Percentiles rank a stretch among this genome's conserved stretches.
phyloP scores from a whole-genome alignment of 1,139 yeast genomes.

The Candida sp. region DNA sequence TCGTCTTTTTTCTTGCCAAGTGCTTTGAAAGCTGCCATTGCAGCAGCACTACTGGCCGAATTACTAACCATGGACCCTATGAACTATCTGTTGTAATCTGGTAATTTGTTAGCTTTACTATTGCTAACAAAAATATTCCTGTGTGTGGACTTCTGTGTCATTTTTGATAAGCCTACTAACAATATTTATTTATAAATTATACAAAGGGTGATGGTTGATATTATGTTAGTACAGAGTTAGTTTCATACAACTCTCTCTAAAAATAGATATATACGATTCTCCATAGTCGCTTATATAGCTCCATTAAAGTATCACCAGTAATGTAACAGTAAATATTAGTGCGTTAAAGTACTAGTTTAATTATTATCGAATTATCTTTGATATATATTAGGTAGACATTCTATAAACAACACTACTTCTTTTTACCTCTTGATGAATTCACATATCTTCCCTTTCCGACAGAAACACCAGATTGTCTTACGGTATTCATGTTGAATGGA shows the following conservation, averaged over 20 bases:
- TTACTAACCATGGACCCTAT: neutral
- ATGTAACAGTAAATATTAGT: too few species aligned
- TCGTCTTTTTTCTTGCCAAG: constrained; percentile 11
- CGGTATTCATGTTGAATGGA: constrained; percentile 74
- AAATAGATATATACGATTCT: too few species aligned
- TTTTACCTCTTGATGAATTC: constrained; percentile 54
- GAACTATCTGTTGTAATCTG: neutral
- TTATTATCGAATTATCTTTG: too few species aligned
- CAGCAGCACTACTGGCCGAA: constrained; percentile 31
- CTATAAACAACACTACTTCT: constrained; percentile 13
- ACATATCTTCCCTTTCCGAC: constrained; percentile 84
- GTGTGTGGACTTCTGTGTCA: neutral
- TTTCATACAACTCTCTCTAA: too few species aligned
- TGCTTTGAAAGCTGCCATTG: constrained; percentile 30
- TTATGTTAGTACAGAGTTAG: too few species aligned
- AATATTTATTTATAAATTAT: too few species aligned
- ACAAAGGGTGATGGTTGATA: neutral
- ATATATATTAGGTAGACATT: too few species aligned
- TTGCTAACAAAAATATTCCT: too few species aligned
- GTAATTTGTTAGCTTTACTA: neutral
- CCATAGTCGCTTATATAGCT: too few species aligned
- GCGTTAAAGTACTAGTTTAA: too few species aligned
- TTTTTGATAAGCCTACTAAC: neutral
- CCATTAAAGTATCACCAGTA: too few species aligned
- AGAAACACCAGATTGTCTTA: constrained; percentile 65